Evolutionary conservation across 179 eudicot genomes (phyloP), one percentile per base, ranked within the genome.

Genomic region (Patellifolia procumbens): DNA sequence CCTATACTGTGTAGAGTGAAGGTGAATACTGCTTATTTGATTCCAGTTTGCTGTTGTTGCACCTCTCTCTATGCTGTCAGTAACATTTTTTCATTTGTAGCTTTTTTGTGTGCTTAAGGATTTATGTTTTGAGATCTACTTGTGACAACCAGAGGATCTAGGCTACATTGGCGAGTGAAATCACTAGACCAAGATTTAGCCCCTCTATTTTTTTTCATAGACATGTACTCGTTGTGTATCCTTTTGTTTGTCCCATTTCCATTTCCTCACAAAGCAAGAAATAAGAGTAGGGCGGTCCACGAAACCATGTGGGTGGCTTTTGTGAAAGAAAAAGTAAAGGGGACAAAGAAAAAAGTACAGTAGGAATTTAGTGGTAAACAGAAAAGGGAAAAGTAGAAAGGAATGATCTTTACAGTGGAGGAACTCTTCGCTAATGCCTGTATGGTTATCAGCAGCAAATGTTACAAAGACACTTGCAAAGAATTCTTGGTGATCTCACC

Each of bases 1-100:
- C 97, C 97, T 58, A 73, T 95, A 76, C 93, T 95, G 53, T 77
- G 88, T 72, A 87, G 91, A 81, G 89, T 84, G 20, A 95, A 95
- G 97, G 99, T 90, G 74, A 76, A 66, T 61, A 43, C 56, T 76
- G 70, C 67, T 43, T 72, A 59, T 76, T 51, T 32, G 9, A 28
- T 77, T 73, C 32, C 45, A 39, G 51, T 48, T 66, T 68, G 52
- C 37, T 15, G 1, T 52, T 19, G 17, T 31, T 20, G 19, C 3
- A 34, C 53, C 52, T n/a, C 16, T 55, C 4, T 3, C 42, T 55
- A 16, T 22, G 45, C 34, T 20, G 22, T 5, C 35, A 58, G 26
- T 67, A 29, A 13, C 39, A 16, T 75, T 49, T 46, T 55, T 31
- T 78, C 19, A 45, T 60, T 60, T 74, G 19, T 51, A 39, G 37